Percentiles rank a stretch among this genome's conserved stretches.
Evolutionary conservation across 1,139 yeast species (phyloP).

Genomic region (Taphrina pruni): DNA sequence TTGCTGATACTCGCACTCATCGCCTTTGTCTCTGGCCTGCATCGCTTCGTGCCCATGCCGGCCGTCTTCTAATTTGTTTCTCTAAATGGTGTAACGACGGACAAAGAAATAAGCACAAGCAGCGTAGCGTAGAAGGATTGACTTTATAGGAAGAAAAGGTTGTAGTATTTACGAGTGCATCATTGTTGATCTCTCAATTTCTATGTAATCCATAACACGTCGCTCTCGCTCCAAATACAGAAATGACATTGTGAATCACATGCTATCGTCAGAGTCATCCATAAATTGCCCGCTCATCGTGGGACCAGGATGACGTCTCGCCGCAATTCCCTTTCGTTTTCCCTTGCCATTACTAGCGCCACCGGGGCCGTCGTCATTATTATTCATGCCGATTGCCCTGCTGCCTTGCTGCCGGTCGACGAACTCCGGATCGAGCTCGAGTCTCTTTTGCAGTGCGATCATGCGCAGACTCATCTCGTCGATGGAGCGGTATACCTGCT

Average conservation of each 20-base stretch:
- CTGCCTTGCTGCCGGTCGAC: conserved; percentile 2
- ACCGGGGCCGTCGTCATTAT: background rate
- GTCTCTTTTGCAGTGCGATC: conserved; percentile 2
- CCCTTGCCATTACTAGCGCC: background rate
- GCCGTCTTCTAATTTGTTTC: background rate
- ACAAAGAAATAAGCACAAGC: background rate
- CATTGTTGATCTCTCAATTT: no score
- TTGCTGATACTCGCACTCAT: conserved; percentile 7
- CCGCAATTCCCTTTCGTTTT: conserved; percentile 8
- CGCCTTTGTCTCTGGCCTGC: conserved; percentile 9
- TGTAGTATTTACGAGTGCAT: no score
- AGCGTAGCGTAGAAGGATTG: background rate
- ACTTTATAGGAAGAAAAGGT: no score
- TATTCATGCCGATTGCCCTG: no score
- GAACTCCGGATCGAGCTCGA: conserved; percentile 19
- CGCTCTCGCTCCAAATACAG: background rate
- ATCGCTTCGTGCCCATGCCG: conserved; percentile 14
- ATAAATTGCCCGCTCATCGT: conserved; percentile 1
- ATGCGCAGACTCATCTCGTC: conserved; percentile 9
- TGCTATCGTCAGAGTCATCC: conserved; percentile 12
- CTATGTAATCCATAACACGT: no score
- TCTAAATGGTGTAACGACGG: background rate
- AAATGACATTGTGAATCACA: background rate
- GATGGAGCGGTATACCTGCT: background rate
- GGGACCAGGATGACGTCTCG: background rate